Conservation (phyloP, 495 filamentous ascomycete species). For the Parachaetomium inaequale region DNA sequence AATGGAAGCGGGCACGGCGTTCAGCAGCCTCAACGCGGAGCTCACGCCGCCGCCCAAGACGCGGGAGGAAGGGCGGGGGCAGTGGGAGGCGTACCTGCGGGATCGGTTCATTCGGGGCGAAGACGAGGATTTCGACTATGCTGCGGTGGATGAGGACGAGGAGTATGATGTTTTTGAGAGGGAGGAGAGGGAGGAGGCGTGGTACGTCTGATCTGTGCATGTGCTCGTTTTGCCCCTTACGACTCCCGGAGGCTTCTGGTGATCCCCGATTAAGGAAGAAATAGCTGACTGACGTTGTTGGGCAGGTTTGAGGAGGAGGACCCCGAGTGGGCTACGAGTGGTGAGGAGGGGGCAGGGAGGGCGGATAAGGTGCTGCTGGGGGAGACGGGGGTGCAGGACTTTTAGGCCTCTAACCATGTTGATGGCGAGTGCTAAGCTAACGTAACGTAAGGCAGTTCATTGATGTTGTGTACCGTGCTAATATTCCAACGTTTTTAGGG, state of each 20-base stretch:
- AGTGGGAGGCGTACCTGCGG: constrained; percentile 66
- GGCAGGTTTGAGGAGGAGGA: constrained; percentile 63
- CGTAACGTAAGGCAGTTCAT: background rate
- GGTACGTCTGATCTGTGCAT: constrained; percentile 34
- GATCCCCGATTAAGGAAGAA: no score
- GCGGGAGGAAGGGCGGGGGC: constrained; percentile 61
- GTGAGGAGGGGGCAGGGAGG: constrained; percentile 46
- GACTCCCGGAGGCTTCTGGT: no score
- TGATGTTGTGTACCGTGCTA: background rate
- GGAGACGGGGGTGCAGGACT: constrained; percentile 81
- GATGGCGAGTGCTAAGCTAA: background rate
- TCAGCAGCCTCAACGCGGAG: constrained; percentile 55
- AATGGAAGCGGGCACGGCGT: background rate
- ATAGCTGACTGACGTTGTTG: no score
- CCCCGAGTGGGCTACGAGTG: constrained; percentile 56
- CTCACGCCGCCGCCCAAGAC: constrained; percentile 54
- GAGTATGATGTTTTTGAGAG: constrained; percentile 65
- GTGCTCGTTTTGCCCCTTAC: no score
- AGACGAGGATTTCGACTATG: constrained; percentile 76
- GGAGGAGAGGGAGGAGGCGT: constrained; percentile 58
- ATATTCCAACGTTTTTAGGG: background rate
- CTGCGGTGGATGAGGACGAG: constrained; percentile 62
- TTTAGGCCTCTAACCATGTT: constrained; percentile 43
- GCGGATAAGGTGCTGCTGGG: constrained; percentile 48
- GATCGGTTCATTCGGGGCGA: constrained; percentile 66